Conservation (phyloP, 2,329 filamentous ascomycete species). For the Bipolaris oryzae region DNA sequence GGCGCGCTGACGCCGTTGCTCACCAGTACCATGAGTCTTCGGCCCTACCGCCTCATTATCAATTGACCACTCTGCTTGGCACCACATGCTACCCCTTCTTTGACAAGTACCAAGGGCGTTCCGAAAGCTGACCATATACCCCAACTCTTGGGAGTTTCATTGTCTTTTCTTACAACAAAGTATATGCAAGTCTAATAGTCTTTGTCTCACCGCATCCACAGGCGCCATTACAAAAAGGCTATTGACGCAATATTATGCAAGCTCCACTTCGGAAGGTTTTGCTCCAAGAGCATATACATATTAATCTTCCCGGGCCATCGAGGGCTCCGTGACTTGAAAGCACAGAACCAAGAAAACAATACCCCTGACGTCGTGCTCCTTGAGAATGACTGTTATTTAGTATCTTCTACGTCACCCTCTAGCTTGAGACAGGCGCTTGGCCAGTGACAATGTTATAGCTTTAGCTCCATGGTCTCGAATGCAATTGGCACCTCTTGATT, state of each 20-base stretch:
- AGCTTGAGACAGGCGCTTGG: slow-evolving; percentile 10
- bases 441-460: neutral
- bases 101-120: neutral
- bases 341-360: neutral
- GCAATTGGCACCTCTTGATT: slow-evolving; percentile 25
- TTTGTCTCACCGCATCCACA: neutral
- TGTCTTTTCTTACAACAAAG: neutral
- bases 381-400: neutral
- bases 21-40: neutral
- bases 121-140: neutral
- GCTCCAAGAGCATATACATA: neutral
- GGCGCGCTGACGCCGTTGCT: neutral
- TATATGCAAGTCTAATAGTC: neutral
- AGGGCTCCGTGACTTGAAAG: neutral
- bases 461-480: slow-evolving; percentile 8
- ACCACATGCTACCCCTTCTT: neutral
- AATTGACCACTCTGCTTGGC: neutral
- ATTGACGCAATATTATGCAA: neutral
- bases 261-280: neutral
- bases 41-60: neutral
- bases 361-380: neutral
- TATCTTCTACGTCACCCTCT: neutral
- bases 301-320: neutral
- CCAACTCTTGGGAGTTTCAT: neutral
- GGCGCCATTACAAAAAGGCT: neutral